Evolutionary conservation across 257 asterid species (phyloP).

Genomic region (Rhazya stricta): DNA sequence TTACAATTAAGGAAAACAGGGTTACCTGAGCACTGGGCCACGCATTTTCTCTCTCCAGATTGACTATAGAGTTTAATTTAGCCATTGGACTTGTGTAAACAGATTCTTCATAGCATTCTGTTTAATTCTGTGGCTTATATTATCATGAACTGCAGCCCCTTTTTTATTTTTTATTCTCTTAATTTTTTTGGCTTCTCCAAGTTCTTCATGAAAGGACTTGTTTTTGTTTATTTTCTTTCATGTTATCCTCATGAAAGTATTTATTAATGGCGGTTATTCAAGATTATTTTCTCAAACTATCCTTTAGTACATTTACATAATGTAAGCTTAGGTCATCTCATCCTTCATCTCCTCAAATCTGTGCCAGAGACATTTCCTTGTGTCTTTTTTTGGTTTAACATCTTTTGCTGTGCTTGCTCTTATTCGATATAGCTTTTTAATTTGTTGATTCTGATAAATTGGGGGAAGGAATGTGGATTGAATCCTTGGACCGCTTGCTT

Average conservation of each 20-base stretch:
- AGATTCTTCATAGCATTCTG: not conserved
- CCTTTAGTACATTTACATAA: not conserved
- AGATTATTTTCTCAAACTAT: not conserved
- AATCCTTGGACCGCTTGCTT: not conserved
- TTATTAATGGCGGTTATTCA: not conserved
- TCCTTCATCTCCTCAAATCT: not conserved
- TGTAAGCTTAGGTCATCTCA: not conserved
- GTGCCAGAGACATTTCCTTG: not conserved
- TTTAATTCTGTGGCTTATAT: not conserved
- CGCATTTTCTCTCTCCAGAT: not conserved
- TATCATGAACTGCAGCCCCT: not conserved
- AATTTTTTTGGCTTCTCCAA: too few species aligned
- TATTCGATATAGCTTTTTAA: too few species aligned
- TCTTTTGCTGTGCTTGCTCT: too few species aligned
- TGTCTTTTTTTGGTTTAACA: not conserved
- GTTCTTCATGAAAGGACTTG: not conserved
- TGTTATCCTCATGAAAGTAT: not conserved
- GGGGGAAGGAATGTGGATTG: not conserved
- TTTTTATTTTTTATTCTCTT: not conserved
- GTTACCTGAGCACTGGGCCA: not conserved
- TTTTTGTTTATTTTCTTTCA: not conserved
- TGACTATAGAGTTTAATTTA: not conserved
- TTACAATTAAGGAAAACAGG: not conserved
- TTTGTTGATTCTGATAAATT: too few species aligned
- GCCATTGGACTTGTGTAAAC: not conserved